Evolutionary conservation across 352 stramenopile species (phyloP), one percentile per base, ranked within the genome.

Genomic region (Pythium sukuiense): DNA sequence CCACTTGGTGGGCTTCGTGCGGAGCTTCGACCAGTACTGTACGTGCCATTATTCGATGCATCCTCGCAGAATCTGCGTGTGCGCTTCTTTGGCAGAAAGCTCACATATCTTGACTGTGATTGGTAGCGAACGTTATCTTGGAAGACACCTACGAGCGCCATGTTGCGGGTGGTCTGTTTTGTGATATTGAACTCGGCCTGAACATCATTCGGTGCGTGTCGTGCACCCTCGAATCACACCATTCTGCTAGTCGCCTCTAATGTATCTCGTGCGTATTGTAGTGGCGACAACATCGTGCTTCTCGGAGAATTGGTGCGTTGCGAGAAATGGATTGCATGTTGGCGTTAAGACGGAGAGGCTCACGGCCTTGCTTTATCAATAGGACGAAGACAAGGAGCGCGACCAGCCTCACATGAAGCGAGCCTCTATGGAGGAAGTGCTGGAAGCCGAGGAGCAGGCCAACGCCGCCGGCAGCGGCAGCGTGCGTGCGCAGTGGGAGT

Each of bases 131-230:
- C 74, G 97, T 99, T 70, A 96, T 99, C 55, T 74, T 99, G 26
- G 89, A 99, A 74, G 92, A 98, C 71, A 98, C 95, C 56, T 97
- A 86, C 73, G 92, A 98, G 73, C 87, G 92, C 66, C 84, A 96
- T 61, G 83, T 96, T 37, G 83, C 89, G 32, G 81, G 81, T 54
- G 81, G 80, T 37, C 82, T 97, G 62, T 99, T 98, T 75, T 96
- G 95, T 43, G 96, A 99, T 67, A 97, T 99, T 61, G 85, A 97
- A 62, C 74, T 99, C 49, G 95, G 95, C 29, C 74, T 99, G n/a
- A 99, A 98, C 76, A 93, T 99, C 67, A 95, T 99, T 52, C 85
- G 96, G 76, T 95, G 71, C 16, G 69, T 41, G 12, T 2, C 11
- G 35, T 7, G 11, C 35, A 35, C 8, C 32, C 32, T 35, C 32